Evolutionary conservation across 768 basidiomycete species (phyloP).

Genomic region (Xerocomellus amylosporus): DNA sequence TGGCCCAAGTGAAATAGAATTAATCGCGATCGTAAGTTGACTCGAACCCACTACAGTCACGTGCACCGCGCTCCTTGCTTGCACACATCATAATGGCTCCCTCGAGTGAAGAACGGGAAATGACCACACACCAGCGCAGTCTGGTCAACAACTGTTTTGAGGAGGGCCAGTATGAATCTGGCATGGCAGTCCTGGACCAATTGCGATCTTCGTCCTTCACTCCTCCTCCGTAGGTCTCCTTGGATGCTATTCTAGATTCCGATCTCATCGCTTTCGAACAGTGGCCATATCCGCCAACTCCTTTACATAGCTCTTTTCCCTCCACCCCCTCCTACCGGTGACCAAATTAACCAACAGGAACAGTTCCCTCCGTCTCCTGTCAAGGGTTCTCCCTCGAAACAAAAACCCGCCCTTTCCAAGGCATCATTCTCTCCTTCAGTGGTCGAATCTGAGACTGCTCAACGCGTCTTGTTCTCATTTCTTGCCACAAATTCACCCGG

Average conservation of each 20-base stretch:
- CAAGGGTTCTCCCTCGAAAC: conserved; percentile 50
- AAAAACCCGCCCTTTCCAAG: conserved; percentile 39
- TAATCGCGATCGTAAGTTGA: not conserved
- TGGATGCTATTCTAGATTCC: conserved; percentile 8
- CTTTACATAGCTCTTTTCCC: conserved; percentile 71
- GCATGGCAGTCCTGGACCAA: conserved; percentile 59
- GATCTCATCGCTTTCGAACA: conserved; percentile 26
- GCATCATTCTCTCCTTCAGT: conserved; percentile 43
- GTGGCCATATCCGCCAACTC: conserved; percentile 63
- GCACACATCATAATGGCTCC: conserved; percentile 6
- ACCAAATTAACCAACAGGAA: conserved; percentile 19
- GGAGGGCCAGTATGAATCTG: conserved; percentile 72
- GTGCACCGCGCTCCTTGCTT: conserved; percentile 15
- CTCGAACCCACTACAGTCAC: conserved; percentile 10
- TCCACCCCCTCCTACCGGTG: conserved; percentile 25
- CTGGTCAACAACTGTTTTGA: conserved; percentile 74
- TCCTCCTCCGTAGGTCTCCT: conserved; percentile 53
- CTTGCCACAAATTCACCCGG: conserved; percentile 54
- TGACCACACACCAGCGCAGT: conserved; percentile 47
- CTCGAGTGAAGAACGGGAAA: conserved; percentile 38
- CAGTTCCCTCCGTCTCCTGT: conserved; percentile 31
- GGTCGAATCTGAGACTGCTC: conserved; percentile 49
- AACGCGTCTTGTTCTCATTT: conserved; percentile 53
- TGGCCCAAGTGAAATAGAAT: not conserved
- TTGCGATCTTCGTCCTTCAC: conserved; percentile 55